Evolutionary conservation across 192 early-diverging fungal genomes (phyloP).

Genomic region (Diversispora epigaea): DNA sequence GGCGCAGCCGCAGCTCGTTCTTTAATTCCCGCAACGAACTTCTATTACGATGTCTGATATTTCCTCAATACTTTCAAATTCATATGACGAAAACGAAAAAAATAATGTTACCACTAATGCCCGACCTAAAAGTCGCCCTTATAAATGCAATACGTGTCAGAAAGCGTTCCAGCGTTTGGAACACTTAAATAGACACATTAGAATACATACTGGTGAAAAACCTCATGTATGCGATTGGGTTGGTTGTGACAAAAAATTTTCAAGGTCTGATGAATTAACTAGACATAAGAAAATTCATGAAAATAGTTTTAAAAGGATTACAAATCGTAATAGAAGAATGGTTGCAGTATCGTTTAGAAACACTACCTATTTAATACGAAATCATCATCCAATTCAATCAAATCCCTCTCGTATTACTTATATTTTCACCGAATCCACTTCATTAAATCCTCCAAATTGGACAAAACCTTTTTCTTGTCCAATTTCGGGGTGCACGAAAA

Average conservation of each 20-base stretch:
- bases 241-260: constrained; percentile 79
- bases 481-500: constrained; percentile 34
- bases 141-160: constrained; percentile 71
- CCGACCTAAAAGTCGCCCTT: constrained; percentile 45
- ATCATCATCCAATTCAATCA: neutral
- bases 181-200: constrained; percentile 79
- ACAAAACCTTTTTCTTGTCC: constrained; percentile 7
- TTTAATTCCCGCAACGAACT: no score
- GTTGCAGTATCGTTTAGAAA: neutral
- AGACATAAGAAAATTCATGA: constrained; percentile 67
- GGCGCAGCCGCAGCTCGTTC: no score
- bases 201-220: constrained; percentile 85
- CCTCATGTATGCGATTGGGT: constrained; percentile 75
- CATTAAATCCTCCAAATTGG: neutral
- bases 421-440: constrained; percentile 6
- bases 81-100: no score
- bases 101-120: no score
- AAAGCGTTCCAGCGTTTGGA: constrained; percentile 75
- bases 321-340: neutral
- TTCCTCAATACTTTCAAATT: no score
- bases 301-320: constrained; percentile 44
- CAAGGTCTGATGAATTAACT: constrained; percentile 76
- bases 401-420: neutral
- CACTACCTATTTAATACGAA: neutral
- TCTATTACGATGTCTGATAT: no score